Conservation (phyloP, 306 rosid species). For the Boehmeria nivea region DNA sequence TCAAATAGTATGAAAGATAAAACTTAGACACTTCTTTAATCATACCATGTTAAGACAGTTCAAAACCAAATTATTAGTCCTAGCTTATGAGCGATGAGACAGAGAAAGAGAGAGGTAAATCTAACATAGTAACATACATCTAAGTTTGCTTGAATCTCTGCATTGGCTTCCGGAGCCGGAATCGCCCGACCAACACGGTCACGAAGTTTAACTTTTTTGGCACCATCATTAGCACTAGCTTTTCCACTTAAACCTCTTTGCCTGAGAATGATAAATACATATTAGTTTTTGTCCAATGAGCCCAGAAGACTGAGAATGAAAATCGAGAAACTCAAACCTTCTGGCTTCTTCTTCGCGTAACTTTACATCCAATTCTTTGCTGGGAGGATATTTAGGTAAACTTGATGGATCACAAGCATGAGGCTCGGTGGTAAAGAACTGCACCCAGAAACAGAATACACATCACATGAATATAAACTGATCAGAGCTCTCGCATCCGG, state of each 20-base stretch:
- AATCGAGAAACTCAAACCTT: conserved; percentile 47
- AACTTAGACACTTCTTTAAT: no score
- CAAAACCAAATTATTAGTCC: background rate
- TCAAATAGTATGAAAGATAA: no score
- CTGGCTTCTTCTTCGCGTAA: conserved; percentile 94
- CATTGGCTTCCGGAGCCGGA: conserved; percentile 97
- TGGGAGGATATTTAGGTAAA: conserved; percentile 91
- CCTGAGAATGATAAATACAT: conserved; percentile 41
- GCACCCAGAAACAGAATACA: conserved; percentile 30
- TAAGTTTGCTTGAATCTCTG: conserved; percentile 82
- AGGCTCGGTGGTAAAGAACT: conserved; percentile 85
- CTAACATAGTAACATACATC: conserved; percentile 60
- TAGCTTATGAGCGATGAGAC: background rate
- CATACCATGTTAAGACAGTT: no score
- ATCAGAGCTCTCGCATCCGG: no score
- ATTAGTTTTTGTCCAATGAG: conserved; percentile 17
- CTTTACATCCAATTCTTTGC: conserved; percentile 92
- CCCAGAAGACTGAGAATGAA: conserved; percentile 16
- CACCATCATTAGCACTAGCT: conserved; percentile 59
- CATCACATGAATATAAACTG: conserved; percentile 12
- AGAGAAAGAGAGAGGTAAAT: conserved; percentile 1
- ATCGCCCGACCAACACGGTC: conserved; percentile 71
- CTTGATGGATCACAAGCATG: conserved; percentile 86
- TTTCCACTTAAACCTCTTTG: conserved; percentile 70
- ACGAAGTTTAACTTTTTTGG: conserved; percentile 59